Evolutionary conservation across 1,284 basidiomycete genomes (phyloP).

Genomic region (Coniferiporia sulphurascens): DNA sequence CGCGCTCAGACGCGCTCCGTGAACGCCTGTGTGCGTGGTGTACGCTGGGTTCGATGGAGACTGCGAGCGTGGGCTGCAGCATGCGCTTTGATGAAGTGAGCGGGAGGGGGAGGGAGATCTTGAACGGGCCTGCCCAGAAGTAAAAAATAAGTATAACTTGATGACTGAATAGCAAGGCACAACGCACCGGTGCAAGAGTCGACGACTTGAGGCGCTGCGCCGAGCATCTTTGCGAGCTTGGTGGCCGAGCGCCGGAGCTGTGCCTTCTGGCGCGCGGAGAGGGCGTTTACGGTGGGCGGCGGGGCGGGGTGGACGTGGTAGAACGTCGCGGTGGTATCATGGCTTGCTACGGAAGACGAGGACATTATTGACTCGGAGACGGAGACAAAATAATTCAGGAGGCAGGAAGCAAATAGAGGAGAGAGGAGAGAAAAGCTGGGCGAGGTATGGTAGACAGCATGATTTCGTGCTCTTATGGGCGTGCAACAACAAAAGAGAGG

Average conservation of each 20-base stretch:
- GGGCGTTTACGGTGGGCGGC: constrained; percentile 15
- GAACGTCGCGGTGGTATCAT: neutral
- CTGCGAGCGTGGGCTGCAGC: constrained; percentile 13
- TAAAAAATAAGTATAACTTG: no score
- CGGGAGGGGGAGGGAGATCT: no score
- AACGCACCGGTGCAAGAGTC: constrained; percentile 4
- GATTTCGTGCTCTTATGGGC: no score
- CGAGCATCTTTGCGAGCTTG: constrained; percentile 14
- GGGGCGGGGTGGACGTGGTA: constrained; percentile 11
- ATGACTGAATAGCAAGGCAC: no score
- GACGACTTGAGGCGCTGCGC: constrained; percentile 15
- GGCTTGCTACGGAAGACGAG: neutral
- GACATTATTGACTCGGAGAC: constrained; percentile 1
- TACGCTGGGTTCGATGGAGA: neutral
- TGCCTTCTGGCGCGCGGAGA: constrained; percentile 10
- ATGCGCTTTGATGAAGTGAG: constrained; percentile 2
- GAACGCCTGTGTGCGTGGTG: neutral
- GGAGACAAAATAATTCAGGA: neutral
- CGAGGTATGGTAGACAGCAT: no score
- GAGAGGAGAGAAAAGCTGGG: neutral
- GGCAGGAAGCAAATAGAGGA: no score
- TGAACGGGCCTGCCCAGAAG: neutral
- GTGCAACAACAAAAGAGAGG: no score
- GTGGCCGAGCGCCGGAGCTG: constrained; percentile 13
- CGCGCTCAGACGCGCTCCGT: neutral